These are phyloP conservation scores for Ramaria rubella DNA, from an alignment of 768 basidiomycete species.

Conservation along the genomic window DNA sequence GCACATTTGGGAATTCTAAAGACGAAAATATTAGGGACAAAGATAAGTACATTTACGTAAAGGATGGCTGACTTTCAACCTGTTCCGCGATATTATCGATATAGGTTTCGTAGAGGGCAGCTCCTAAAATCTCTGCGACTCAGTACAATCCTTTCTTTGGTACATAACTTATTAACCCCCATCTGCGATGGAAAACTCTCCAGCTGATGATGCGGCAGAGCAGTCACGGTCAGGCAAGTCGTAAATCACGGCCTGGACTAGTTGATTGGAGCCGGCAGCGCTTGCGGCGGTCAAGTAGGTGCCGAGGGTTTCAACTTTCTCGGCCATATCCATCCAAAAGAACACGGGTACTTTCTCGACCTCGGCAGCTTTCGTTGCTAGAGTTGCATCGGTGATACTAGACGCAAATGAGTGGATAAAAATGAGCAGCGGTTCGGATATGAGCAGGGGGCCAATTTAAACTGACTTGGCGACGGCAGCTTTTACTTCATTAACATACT, in stretches of 20 bases:
- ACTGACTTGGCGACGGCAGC: conserved; percentile 4
- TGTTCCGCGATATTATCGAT: conserved; percentile 57
- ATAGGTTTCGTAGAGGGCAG: conserved; percentile 50
- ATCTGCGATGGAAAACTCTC: conserved; percentile 56
- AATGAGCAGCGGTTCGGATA: conserved; percentile 12
- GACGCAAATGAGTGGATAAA: conserved; percentile 11
- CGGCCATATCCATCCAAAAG: conserved; percentile 22
- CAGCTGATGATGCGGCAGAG: conserved; percentile 57
- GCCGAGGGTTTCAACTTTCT: conserved; percentile 49
- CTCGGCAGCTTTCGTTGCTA: conserved; percentile 43
- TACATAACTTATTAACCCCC: conserved; percentile 27
- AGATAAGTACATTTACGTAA: neutral
- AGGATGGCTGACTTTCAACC: conserved; percentile 36
- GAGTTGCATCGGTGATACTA: conserved; percentile 41
- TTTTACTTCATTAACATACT: conserved; percentile 4
- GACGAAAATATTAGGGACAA: neutral
- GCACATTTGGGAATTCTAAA: conserved; percentile 48
- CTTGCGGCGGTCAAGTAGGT: conserved; percentile 51
- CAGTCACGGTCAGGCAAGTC: conserved; percentile 65
- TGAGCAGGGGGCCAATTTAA: neutral
- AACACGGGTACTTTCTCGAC: conserved; percentile 46
- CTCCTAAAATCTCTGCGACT: conserved; percentile 3
- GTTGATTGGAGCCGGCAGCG: conserved; percentile 42
- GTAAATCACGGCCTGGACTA: conserved; percentile 36
- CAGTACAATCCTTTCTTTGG: neutral